A percentile compares a stretch with the other conserved stretches of the same genome.
These are phyloP conservation scores for Eimeria necatrix DNA, from an alignment of 169 alveolate species.

Conservation along the genomic window DNA sequence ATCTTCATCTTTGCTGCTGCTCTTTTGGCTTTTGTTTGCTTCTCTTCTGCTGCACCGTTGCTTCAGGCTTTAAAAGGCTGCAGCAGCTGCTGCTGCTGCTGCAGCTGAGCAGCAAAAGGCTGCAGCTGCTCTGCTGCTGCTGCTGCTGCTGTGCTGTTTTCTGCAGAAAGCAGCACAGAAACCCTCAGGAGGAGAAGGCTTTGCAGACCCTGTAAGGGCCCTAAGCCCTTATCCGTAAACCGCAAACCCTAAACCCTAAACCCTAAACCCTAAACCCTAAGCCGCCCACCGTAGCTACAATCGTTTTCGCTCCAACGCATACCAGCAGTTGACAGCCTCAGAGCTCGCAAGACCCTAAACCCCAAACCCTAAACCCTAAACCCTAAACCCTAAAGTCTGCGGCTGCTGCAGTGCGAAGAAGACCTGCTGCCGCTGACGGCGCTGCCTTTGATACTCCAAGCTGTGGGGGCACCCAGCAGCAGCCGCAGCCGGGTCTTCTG, in stretches of 20 bases:
- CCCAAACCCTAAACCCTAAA: neutral
- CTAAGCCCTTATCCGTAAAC: neutral
- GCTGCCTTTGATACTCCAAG: slow-evolving; percentile 32
- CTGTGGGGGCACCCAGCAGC: slow-evolving; percentile 67
- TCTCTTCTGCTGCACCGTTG: neutral
- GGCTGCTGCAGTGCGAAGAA: slow-evolving; percentile 56
- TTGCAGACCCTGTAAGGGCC: slow-evolving; percentile 54
- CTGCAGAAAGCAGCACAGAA: slow-evolving; percentile 22
- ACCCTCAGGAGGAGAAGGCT: slow-evolving; percentile 31
- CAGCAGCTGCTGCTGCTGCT: neutral
- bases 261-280: slow-evolving; percentile 51
- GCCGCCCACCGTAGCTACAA: neutral
- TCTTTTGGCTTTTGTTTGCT: neutral
- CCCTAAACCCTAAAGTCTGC: neutral
- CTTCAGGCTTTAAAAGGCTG: neutral
- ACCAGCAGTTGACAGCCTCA: too few relatives aligned
- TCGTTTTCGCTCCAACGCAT: too few relatives aligned
- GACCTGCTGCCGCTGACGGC: slow-evolving; percentile 58
- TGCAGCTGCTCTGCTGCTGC: neutral
- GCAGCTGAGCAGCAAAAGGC: neutral
- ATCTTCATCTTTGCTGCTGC: neutral
- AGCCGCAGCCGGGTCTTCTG: slow-evolving; percentile 60
- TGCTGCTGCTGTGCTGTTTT: slow-evolving; percentile 3
- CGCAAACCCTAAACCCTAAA: neutral
- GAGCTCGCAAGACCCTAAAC: neutral